Percentiles rank a stretch among this genome's conserved stretches.
Conservation (phyloP, 176 grass and related monocot species). For the Lolium perenne region DNA sequence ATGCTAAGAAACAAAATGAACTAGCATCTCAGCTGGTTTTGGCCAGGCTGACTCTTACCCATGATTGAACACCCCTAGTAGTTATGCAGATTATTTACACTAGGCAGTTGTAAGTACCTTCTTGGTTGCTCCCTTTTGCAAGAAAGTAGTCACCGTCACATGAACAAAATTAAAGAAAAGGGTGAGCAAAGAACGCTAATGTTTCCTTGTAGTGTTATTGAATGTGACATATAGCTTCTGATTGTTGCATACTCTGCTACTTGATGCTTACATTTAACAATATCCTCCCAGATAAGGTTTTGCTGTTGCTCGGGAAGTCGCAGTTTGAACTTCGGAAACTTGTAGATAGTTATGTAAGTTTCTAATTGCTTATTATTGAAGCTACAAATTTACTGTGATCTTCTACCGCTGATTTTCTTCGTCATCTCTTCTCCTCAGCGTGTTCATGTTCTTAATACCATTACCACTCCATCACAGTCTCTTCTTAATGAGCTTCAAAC, state of each 20-base stretch:
- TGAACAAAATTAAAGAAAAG: not conserved
- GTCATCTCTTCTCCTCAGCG: constrained; percentile 62
- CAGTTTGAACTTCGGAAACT: constrained; percentile 98
- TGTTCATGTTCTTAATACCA: constrained; percentile 92
- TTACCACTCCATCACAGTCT: constrained; percentile 89
- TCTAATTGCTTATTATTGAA: constrained; percentile 37
- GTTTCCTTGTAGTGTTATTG: not conserved
- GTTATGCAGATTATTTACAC: not conserved
- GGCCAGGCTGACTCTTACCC: not conserved
- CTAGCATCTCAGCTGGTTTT: not conserved
- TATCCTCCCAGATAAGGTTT: constrained; percentile 72
- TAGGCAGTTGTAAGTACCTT: not conserved
- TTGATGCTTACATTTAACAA: constrained; percentile 41
- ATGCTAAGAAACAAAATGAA: not conserved
- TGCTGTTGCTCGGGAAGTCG: constrained; percentile 86
- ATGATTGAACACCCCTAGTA: not conserved
- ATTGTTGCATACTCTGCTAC: constrained; percentile 3
- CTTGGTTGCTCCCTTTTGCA: not conserved
- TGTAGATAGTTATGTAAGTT: constrained; percentile 99
- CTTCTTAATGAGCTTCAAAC: constrained; percentile 95
- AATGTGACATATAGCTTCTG: not conserved
- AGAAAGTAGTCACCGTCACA: not conserved
- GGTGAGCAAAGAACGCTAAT: not conserved
- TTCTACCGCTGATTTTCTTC: constrained; percentile 40
- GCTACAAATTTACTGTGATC: constrained; percentile 14